phyloP scores from a whole-genome alignment of 2,329 filamentous ascomycete species.

The Metarhizium guizhouense region DNA sequence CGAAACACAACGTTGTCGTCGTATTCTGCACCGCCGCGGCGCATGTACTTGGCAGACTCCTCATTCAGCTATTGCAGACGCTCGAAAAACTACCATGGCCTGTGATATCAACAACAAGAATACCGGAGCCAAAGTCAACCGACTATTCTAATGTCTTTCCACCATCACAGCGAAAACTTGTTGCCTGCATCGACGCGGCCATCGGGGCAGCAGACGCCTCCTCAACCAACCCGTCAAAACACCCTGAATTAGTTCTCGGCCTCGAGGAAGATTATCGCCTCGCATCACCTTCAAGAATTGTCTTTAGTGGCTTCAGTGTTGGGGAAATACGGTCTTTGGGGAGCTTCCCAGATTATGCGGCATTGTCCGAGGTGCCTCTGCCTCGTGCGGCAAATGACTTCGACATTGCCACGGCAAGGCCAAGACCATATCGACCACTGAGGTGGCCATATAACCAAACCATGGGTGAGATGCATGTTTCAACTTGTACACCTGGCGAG shows the following conservation, averaged over 20 bases:
- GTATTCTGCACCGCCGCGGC: background rate
- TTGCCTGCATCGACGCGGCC: background rate
- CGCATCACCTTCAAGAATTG: slow-evolving; percentile 34
- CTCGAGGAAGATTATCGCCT: slow-evolving; percentile 18
- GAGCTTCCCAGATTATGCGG: slow-evolving; percentile 67
- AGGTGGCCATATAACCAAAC: slow-evolving; percentile 79
- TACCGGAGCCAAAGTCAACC: background rate
- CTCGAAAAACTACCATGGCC: background rate
- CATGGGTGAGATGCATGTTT: slow-evolving; percentile 54
- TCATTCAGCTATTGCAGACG: background rate
- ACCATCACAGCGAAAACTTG: background rate
- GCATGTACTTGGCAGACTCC: background rate
- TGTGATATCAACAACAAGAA: background rate
- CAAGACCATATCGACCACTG: slow-evolving; percentile 69
- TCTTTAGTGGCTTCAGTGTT: slow-evolving; percentile 58
- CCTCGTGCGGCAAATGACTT: slow-evolving; percentile 55
- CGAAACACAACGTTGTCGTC: background rate
- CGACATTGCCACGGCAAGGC: slow-evolving; percentile 55
- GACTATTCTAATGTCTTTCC: background rate
- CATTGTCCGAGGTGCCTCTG: slow-evolving; percentile 60
- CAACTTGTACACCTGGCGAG: background rate
- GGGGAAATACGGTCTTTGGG: slow-evolving; percentile 60
- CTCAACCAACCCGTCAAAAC: background rate
- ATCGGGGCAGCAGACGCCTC: background rate
- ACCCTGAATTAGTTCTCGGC: background rate